phyloP scores from a whole-genome alignment of 805 yeast genomes.

The Aciculoconidium aculeatum region DNA sequence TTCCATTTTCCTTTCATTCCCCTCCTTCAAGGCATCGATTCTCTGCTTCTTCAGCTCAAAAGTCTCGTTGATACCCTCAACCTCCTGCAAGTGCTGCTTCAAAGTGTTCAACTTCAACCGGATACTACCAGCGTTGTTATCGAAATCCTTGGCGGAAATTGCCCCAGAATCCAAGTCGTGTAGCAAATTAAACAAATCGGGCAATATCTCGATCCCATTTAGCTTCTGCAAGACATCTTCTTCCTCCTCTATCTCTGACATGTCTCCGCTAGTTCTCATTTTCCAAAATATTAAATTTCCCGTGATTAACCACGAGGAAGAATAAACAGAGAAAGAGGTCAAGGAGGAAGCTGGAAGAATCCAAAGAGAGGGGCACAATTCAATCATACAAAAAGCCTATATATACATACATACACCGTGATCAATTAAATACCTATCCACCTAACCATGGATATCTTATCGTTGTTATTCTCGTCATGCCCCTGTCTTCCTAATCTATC shows the following conservation, averaged over 20 bases:
- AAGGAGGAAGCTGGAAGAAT: too few relatives aligned
- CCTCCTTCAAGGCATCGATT: slow-evolving; percentile 26
- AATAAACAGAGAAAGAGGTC: too few relatives aligned
- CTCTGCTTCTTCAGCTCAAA: slow-evolving; percentile 28
- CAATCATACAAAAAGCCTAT: too few relatives aligned
- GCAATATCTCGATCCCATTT: slow-evolving; percentile 27
- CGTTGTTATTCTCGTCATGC: slow-evolving; percentile 23
- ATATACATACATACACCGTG: too few relatives aligned
- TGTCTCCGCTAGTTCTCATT: too few relatives aligned
- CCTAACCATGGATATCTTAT: slow-evolving; percentile 17
- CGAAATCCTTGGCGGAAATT: slow-evolving; percentile 36
- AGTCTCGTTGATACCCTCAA: slow-evolving; percentile 42
- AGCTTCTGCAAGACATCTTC: slow-evolving; percentile 16
- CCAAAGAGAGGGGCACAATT: too few relatives aligned
- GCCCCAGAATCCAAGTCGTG: slow-evolving; percentile 31
- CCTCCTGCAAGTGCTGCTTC: slow-evolving; percentile 28
- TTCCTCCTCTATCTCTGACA: slow-evolving; percentile 3
- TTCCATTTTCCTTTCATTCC: slow-evolving; percentile 22
- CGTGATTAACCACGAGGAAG: too few relatives aligned
- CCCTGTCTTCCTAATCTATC: slow-evolving; percentile 41
- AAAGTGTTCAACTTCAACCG: slow-evolving; percentile 34
- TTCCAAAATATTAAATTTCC: too few relatives aligned
- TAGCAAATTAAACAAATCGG: slow-evolving; percentile 30
- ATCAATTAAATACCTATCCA: background rate
- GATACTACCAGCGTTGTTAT: slow-evolving; percentile 40